Evolutionary conservation across 2,329 filamentous ascomycete species (phyloP).

Genomic region (Amesomyces nigricolor): DNA sequence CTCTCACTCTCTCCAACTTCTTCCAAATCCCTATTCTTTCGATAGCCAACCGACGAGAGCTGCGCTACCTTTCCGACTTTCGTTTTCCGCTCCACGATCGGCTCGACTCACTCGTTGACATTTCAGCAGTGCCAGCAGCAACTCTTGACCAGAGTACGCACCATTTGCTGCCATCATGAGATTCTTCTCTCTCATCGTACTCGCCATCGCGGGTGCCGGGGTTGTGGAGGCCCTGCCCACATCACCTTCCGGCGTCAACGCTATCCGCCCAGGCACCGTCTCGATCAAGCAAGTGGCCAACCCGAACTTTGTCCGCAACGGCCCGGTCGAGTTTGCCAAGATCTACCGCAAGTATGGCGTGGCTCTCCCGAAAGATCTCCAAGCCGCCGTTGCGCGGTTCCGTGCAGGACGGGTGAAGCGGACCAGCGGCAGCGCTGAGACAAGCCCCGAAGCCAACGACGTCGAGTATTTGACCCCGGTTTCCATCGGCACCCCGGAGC

Average conservation of each 20-base stretch:
- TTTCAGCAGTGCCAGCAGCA: not conserved
- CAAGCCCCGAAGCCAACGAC: constrained; percentile 30
- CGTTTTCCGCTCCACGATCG: no score
- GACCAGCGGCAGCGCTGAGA: constrained; percentile 28
- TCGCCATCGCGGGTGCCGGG: not conserved
- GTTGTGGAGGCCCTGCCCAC: constrained; percentile 5
- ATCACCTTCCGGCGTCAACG: not conserved
- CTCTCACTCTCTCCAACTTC: no score
- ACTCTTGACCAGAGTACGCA: not conserved
- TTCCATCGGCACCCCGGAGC: constrained; percentile 35
- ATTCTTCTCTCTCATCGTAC: not conserved
- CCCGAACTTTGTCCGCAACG: constrained; percentile 31
- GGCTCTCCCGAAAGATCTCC: constrained; percentile 31
- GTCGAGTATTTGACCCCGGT: constrained; percentile 37
- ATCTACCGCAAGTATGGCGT: constrained; percentile 36
- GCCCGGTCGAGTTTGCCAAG: constrained; percentile 33
- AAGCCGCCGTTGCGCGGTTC: constrained; percentile 25
- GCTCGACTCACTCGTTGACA: no score
- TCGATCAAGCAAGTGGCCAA: constrained; percentile 36
- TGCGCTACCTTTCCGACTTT: no score
- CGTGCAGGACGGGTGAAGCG: constrained; percentile 2
- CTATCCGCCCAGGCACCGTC: constrained; percentile 21
- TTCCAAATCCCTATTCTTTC: no score
- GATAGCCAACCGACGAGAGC: no score
- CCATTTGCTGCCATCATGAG: not conserved